These are phyloP conservation scores for Cyberlindnera sargentensis DNA, from an alignment of 805 yeast species.

Conservation along the genomic window DNA sequence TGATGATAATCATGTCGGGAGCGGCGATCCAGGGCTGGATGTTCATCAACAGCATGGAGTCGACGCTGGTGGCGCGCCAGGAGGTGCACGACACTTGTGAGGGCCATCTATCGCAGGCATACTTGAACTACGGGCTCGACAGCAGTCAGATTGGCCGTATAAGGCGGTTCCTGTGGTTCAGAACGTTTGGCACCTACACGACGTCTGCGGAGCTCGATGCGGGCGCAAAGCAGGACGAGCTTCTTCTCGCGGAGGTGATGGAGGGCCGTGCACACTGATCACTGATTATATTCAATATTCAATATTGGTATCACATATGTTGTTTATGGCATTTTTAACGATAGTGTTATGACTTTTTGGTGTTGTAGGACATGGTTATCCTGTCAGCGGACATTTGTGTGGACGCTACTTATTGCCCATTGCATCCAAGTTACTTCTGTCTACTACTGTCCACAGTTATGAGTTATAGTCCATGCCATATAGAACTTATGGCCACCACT, in stretches of 20 bases:
- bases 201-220: slow-evolving; percentile 26
- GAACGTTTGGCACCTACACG: slow-evolving; percentile 30
- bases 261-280: no score
- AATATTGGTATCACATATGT: no score
- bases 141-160: slow-evolving; percentile 42
- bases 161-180: slow-evolving; percentile 51
- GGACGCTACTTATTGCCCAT: no score
- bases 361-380: no score
- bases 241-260: slow-evolving; percentile 58
- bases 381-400: no score
- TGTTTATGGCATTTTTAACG: no score
- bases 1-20: slow-evolving; percentile 30
- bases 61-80: slow-evolving; percentile 25
- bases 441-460: no score
- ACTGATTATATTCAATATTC: no score
- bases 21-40: slow-evolving; percentile 35
- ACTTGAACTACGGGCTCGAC: slow-evolving; percentile 47
- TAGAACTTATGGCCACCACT: no score
- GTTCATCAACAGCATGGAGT: slow-evolving; percentile 32
- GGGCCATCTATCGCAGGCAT: slow-evolving; percentile 33
- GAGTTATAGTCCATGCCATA: no score
- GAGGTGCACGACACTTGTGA: slow-evolving; percentile 35
- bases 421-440: no score
- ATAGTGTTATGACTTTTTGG: no score
- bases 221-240: slow-evolving; percentile 61